Evolutionary conservation across 805 yeast species (phyloP).

Genomic region (Candida verbasci): DNA sequence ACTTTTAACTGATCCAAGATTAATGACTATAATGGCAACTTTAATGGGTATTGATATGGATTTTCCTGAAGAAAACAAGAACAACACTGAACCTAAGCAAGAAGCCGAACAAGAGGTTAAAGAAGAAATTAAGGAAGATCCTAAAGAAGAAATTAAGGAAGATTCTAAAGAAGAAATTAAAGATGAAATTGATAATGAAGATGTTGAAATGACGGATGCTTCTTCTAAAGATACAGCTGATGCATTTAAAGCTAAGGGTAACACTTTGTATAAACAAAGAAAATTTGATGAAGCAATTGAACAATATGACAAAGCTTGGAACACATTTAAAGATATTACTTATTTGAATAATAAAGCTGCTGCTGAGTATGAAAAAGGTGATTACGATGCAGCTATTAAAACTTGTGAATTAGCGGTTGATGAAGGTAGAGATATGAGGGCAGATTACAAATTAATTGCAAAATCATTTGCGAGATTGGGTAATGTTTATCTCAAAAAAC

Average conservation of each 20-base stretch:
- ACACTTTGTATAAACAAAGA: conserved; percentile 76
- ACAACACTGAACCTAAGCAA: neutral
- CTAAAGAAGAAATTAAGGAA: conserved; percentile 12
- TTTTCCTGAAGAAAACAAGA: conserved; percentile 23
- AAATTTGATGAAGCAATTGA: conserved; percentile 92
- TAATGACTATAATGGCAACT: conserved; percentile 85
- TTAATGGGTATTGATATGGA: conserved; percentile 77
- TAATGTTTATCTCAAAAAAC: conserved; percentile 70
- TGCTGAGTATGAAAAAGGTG: conserved; percentile 95
- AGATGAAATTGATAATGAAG: conserved; percentile 13
- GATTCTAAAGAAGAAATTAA: conserved; percentile 18
- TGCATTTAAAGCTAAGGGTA: conserved; percentile 77
- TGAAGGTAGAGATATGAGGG: conserved; percentile 82
- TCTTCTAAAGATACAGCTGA: conserved; percentile 53
- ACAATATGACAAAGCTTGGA: conserved; percentile 83
- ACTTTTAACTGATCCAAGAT: conserved; percentile 73
- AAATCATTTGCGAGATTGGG: conserved; percentile 93
- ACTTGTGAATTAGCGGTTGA: conserved; percentile 84
- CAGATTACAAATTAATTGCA: conserved; percentile 88
- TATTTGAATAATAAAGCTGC: conserved; percentile 96
- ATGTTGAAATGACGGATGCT: conserved; percentile 32
- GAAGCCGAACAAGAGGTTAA: conserved; percentile 9
- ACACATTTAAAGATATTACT: conserved; percentile 75
- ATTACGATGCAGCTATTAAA: conserved; percentile 75
- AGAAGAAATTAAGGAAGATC: conserved; percentile 6